Evolutionary conservation across 2,329 filamentous ascomycete species (phyloP), one percentile per base, ranked within the genome.

Genomic region (Rhexocercosporidium sp.): DNA sequence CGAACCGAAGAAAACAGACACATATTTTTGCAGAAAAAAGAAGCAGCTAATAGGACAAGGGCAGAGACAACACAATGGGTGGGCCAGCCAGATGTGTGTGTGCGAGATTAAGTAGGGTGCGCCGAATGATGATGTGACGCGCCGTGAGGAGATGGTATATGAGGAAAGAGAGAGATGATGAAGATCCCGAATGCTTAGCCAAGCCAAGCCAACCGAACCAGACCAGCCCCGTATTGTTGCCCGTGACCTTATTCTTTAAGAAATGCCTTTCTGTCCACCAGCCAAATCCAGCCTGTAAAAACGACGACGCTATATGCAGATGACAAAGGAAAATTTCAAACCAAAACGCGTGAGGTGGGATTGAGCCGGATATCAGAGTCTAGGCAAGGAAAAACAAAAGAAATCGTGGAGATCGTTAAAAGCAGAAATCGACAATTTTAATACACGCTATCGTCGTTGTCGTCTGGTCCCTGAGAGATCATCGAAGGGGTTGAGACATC

Each of bases 401-500:
- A 83, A 83, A 83, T 85, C 84, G 73, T 76, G 73, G 64, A 73
- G 72, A 75, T 76, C 78, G 69, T 77, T 73, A 74, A 69, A 65
- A 66, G 64, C 12, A 66, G 65, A 22, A 56, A 39, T 27, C 66
- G 66, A 37, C 68, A 71, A 70, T 72, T 71, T 76, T 74, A 90
- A 78, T 90, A 91, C 82, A 90, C 86, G 82, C 88, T 90, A 76
- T 90, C 88, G 81, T 91, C 89, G 66, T 79, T 78, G 66, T 79
- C 78, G 75, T 92, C 89, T 57, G 85, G 88, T 65, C 88, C 89
- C 76, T 91, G 89, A 59, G 89, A 91, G 64, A 85, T 90, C 88
- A 91, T 91, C 69, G 89, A 91, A 64, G 89, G 89, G 66, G 88
- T 90, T 59, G 89, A 90, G 60, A 88, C 88, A 73, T 87, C 88